These are phyloP conservation scores for Dicorynia guianensis DNA, from an alignment of 306 rosid genomes.

Conservation along the genomic window DNA sequence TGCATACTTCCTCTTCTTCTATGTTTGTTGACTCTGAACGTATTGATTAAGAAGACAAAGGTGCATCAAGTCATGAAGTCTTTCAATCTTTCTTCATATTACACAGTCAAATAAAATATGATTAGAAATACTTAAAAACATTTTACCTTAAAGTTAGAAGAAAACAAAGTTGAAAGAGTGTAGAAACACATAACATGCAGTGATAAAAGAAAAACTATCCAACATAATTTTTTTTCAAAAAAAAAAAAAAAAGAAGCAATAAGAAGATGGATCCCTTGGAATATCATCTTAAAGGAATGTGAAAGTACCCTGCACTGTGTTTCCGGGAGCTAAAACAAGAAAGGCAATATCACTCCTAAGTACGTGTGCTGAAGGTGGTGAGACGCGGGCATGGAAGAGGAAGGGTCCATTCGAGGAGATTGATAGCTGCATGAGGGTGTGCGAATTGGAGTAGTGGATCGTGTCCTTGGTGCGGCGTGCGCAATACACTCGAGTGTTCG, in stretches of 20 bases:
- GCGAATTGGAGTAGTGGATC: too few relatives aligned
- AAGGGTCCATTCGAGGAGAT: conserved; percentile 41
- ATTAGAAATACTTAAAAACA: neutral
- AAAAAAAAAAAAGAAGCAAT: conserved; percentile 26
- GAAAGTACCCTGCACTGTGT: conserved; percentile 54
- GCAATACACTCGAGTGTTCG: too few relatives aligned
- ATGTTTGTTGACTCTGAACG: conserved; percentile 49
- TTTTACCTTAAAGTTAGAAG: neutral
- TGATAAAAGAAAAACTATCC: conserved; percentile 10
- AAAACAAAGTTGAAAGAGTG: conserved; percentile 7
- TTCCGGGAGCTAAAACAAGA: conserved; percentile 45
- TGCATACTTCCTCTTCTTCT: conserved; percentile 61
- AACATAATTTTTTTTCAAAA: too few relatives aligned
- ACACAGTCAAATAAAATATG: neutral
- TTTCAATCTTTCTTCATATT: neutral
- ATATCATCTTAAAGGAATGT: conserved; percentile 12
- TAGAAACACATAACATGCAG: neutral
- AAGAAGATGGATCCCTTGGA: conserved; percentile 11
- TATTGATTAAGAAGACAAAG: conserved; percentile 18
- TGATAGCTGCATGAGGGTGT: neutral
- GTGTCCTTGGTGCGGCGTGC: too few relatives aligned
- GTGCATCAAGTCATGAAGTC: conserved; percentile 11
- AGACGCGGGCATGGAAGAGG: conserved; percentile 53
- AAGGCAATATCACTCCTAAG: conserved; percentile 50
- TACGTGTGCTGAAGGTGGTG: conserved; percentile 50